Percentiles rank a stretch among this genome's conserved stretches.
Conservation (phyloP, 169 alveolate genomes). For the Theileria equi region DNA sequence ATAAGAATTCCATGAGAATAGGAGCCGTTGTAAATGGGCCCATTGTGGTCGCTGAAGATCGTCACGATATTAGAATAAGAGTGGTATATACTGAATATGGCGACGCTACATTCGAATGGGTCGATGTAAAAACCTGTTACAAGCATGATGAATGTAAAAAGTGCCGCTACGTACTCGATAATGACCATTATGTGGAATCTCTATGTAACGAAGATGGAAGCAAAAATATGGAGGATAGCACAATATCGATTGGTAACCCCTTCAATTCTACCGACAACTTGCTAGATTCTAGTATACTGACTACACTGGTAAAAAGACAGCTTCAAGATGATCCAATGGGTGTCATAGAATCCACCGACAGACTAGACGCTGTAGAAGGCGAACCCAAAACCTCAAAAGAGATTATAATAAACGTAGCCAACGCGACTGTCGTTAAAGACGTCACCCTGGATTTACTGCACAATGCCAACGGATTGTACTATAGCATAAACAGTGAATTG, state of each 20-base stretch:
- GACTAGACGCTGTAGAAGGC: neutral
- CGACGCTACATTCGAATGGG: neutral
- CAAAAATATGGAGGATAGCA: neutral
- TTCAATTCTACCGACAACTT: neutral
- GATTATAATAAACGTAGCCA: neutral
- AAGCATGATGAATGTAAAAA: constrained; percentile 18
- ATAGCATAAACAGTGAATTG: constrained; percentile 8
- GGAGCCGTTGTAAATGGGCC: constrained; percentile 11
- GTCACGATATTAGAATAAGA: constrained; percentile 5
- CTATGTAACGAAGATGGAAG: neutral
- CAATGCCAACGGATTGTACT: neutral
- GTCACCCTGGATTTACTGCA: constrained; percentile 6
- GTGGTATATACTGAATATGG: constrained; percentile 3
- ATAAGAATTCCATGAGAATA: neutral
- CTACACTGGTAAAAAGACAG: neutral
- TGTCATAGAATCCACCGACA: neutral
- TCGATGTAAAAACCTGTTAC: constrained; percentile 18
- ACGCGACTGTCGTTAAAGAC: neutral
- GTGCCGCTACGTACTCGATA: constrained; percentile 5
- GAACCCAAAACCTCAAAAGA: neutral
- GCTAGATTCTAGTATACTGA: too few relatives aligned
- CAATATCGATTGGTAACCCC: neutral
- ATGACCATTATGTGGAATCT: constrained; percentile 4
- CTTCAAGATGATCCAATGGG: too few relatives aligned
- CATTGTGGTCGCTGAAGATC: constrained; percentile 1